Percentiles rank a stretch among this genome's conserved stretches.
These are phyloP conservation scores for Fusarium robinianum DNA, from an alignment of 2,329 filamentous ascomycete species.

Conservation along the genomic window DNA sequence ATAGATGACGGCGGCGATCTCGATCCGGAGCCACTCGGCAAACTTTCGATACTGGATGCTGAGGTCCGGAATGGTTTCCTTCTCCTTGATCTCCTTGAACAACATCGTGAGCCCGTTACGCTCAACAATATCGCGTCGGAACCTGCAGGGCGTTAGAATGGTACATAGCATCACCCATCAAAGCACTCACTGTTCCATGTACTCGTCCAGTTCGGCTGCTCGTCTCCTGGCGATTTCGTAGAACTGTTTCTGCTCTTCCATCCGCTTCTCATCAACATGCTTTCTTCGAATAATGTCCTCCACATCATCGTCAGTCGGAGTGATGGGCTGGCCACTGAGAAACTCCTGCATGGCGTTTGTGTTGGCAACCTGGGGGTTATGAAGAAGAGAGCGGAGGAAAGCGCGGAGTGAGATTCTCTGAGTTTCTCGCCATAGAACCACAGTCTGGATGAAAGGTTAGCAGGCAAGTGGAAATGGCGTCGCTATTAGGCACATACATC, in stretches of 20 bases:
- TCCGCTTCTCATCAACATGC: constrained; percentile 80
- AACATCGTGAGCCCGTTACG: constrained; percentile 86
- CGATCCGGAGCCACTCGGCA: constrained; percentile 96
- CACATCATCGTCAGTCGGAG: constrained; percentile 78
- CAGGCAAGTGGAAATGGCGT: background rate
- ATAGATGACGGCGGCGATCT: constrained; percentile 94
- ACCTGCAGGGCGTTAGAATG: constrained; percentile 47
- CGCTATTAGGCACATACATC: constrained; percentile 32
- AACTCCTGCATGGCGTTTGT: constrained; percentile 87
- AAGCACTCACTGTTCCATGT: constrained; percentile 83
- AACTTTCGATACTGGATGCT: constrained; percentile 98
- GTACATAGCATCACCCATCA: background rate
- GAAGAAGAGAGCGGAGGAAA: constrained; percentile 82
- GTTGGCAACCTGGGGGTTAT: constrained; percentile 81
- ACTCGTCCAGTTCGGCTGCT: constrained; percentile 90
- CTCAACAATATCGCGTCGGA: constrained; percentile 69
- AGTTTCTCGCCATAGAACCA: constrained; percentile 79
- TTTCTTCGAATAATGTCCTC: constrained; percentile 81
- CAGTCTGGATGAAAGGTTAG: constrained; percentile 47
- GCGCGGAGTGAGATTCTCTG: constrained; percentile 91
- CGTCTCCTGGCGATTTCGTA: constrained; percentile 93
- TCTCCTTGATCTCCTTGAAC: constrained; percentile 90
- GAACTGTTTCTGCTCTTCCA: constrained; percentile 91
- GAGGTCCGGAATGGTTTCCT: constrained; percentile 83
- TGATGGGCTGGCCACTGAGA: constrained; percentile 72